Evolutionary conservation across 169 alveolate genomes (phyloP).

Genomic region (Plasmodium relictum): DNA sequence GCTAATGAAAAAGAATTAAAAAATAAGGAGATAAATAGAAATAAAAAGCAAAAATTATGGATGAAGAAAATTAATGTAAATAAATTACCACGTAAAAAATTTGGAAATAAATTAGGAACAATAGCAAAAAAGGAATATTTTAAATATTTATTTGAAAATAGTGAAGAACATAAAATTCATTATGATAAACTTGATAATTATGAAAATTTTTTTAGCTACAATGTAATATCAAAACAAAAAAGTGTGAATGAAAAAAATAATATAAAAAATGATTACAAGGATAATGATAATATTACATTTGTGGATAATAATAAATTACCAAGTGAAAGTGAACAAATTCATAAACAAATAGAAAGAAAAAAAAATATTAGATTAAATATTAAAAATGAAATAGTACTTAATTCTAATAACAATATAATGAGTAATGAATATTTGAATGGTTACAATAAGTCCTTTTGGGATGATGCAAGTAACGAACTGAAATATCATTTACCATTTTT

Average conservation of each 20-base stretch:
- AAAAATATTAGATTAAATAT: neutral
- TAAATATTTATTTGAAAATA: neutral
- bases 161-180: slow-evolving; percentile 6
- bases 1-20: slow-evolving; percentile 39
- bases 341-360: neutral
- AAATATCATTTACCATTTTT: slow-evolving; percentile 71
- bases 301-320: neutral
- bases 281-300: neutral
- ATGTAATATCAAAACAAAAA: neutral
- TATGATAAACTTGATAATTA: neutral
- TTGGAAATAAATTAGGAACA: slow-evolving; percentile 77
- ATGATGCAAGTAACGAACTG: slow-evolving; percentile 48
- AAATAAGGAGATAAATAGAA: slow-evolving; percentile 72
- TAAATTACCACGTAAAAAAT: slow-evolving; percentile 66
- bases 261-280: neutral
- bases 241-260: neutral
- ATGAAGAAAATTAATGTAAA: slow-evolving; percentile 55
- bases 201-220: neutral
- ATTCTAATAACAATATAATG: neutral
- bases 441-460: slow-evolving; percentile 22
- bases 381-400: slow-evolving; percentile 14
- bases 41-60: slow-evolving; percentile 54
- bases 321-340: neutral
- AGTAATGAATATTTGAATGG: neutral
- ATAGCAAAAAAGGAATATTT: slow-evolving; percentile 58